Base-by-base conservation (phyloP, 495 filamentous ascomycete genomes). In the Cercophora scortea region DNA sequence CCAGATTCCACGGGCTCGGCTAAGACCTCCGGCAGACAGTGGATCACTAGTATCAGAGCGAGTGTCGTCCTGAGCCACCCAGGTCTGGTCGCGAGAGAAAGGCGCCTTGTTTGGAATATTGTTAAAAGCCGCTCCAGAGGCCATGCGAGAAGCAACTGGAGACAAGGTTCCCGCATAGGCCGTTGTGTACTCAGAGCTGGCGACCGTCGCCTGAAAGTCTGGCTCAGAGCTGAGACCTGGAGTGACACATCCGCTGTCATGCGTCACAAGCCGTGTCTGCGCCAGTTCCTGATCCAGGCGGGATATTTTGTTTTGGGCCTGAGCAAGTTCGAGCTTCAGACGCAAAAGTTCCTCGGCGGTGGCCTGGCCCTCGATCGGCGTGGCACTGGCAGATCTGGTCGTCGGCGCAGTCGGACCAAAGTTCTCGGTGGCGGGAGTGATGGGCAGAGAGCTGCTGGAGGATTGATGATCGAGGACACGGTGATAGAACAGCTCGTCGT, bases 221-320 rank as follows among this genome's bases (percentile, higher is more conserved):
- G 45, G 42, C 36, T 72, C 68, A 1, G 59, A 33, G 10, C 47
- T 18, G n/a, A 61, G 41, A 6, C 43, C 55, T 11, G 61, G 59
- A 9, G 61, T 63, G 1, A 41, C 54, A 41, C 61, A 57, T 32
- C 42, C 69, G 41, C 41, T 56, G 39, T 62, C 60, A 42, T 59
- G 59, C 44, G 82, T 83, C 61, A 82, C 51, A 25, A 58, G 81
- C 42, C 89, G 88, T 9, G 76, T 86, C 53, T 92, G 86, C 25
- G 85, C 77, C 50, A 96, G 78, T 66, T 96, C 89, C 52, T 90
- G 81, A 54, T 89, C 88, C 67, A 95, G 86, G 15, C 82, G 76
- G 50, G 82, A 85, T 65, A 98, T 90, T 55, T 83, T 86, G 59
- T 79, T 82, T 56, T 88, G 86, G 18, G 90, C 89, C 55, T 79